Percentiles rank a stretch among this genome's conserved stretches.
Conservation (phyloP, 169 alveolate genomes). For the Eimeria necatrix region DNA sequence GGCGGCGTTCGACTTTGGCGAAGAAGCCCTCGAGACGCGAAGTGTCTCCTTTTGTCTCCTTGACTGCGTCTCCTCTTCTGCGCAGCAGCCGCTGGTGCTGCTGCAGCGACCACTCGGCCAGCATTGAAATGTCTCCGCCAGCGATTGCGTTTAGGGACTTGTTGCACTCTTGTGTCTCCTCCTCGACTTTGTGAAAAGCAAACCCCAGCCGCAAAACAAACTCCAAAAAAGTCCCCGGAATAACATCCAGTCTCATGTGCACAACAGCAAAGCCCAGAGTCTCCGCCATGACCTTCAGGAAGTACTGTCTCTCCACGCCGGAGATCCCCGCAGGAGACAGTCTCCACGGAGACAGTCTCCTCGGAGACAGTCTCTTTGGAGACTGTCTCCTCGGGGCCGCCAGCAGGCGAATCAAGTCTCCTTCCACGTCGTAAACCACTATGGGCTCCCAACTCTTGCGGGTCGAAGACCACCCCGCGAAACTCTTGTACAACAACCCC, state of each 20-base stretch:
- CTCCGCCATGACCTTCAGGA: slow-evolving; percentile 86
- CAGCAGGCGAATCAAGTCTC: slow-evolving; percentile 82
- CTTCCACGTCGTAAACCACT: slow-evolving; percentile 82
- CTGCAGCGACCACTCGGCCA: slow-evolving; percentile 66
- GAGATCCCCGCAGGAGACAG: slow-evolving; percentile 70
- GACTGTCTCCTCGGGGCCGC: slow-evolving; percentile 76
- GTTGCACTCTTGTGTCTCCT: slow-evolving; percentile 57
- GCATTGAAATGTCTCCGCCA: slow-evolving; percentile 74
- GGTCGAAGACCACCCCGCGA: slow-evolving; percentile 81
- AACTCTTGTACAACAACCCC: slow-evolving; percentile 69
- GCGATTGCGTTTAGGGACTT: slow-evolving; percentile 78
- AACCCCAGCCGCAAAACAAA: slow-evolving; percentile 74
- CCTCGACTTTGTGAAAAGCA: slow-evolving; percentile 74
- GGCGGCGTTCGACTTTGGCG: not conserved
- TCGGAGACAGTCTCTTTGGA: slow-evolving; percentile 53
- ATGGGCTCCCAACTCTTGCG: slow-evolving; percentile 84
- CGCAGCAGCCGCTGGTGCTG: slow-evolving; percentile 4
- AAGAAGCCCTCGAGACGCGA: slow-evolving; percentile 21
- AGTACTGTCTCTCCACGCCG: slow-evolving; percentile 85
- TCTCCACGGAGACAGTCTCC: not conserved
- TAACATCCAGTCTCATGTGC: slow-evolving; percentile 87
- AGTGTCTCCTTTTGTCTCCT: not conserved
- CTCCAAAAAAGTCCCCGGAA: slow-evolving; percentile 84
- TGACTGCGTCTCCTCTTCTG: not conserved
- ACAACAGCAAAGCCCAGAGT: slow-evolving; percentile 86